These are phyloP conservation scores for Albugo laibachii DNA, from an alignment of 352 stramenopile species.

Conservation along the genomic window DNA sequence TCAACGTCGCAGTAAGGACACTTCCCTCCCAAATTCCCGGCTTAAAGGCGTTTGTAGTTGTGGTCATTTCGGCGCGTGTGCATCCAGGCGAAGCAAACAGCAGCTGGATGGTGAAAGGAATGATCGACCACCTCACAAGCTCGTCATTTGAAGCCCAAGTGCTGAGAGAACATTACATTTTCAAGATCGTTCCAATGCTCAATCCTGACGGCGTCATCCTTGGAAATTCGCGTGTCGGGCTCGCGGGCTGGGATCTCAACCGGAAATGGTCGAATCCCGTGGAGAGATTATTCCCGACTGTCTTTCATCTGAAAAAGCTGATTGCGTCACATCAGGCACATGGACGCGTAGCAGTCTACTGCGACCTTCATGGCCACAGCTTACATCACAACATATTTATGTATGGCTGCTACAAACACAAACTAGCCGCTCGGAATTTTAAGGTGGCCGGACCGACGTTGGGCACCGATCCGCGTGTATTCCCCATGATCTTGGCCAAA, in stretches of 20 bases:
- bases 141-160: constrained; percentile 29
- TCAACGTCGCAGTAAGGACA: constrained; percentile 16
- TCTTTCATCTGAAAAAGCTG: constrained; percentile 60
- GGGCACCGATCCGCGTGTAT: constrained; percentile 36
- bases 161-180: constrained; percentile 64
- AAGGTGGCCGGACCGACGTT: constrained; percentile 2
- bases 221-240: constrained; percentile 77
- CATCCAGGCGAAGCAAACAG: constrained; percentile 79
- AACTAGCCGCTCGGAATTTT: constrained; percentile 9
- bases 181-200: constrained; percentile 85
- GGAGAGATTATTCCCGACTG: constrained; percentile 59
- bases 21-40: background rate
- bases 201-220: constrained; percentile 86
- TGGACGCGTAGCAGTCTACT: constrained; percentile 58
- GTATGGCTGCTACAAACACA: constrained; percentile 45
- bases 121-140: constrained; percentile 78
- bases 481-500: constrained; percentile 59
- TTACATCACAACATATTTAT: constrained; percentile 75
- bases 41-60: constrained; percentile 15
- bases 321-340: constrained; percentile 32
- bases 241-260: constrained; percentile 71
- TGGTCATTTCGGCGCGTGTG: constrained; percentile 75
- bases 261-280: constrained; percentile 60
- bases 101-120: constrained; percentile 86
- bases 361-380: constrained; percentile 66